Percentiles rank a stretch among this genome's conserved stretches.
These are phyloP conservation scores for Blumeria hordei DNA, from an alignment of 2,329 filamentous ascomycete genomes.

Conservation along the genomic window DNA sequence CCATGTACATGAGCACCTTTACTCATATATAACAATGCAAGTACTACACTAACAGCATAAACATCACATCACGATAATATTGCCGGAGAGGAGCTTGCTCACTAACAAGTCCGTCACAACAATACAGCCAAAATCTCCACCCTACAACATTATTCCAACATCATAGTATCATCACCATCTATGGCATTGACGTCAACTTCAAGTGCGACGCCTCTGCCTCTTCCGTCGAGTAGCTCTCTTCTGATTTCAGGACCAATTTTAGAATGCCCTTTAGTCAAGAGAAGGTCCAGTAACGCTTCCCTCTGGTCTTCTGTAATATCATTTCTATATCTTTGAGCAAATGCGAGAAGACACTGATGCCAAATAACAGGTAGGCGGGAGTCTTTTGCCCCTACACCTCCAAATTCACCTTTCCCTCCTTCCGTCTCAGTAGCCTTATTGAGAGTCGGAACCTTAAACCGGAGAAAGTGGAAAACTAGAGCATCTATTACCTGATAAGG, in stretches of 20 bases:
- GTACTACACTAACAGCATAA: too few species aligned
- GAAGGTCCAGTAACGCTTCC: constrained; percentile 68
- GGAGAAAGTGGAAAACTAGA: constrained; percentile 86
- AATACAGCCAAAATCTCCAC: too few species aligned
- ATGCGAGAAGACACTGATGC: constrained; percentile 82
- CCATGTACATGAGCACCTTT: too few species aligned
- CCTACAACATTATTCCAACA: constrained; percentile 21
- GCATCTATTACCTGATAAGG: constrained; percentile 89
- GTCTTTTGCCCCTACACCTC: constrained; percentile 22
- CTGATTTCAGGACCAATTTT: constrained; percentile 80
- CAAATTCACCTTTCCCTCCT: constrained; percentile 29
- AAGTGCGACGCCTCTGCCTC: constrained; percentile 54
- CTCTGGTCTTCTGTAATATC: constrained; percentile 91
- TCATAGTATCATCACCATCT: constrained; percentile 82
- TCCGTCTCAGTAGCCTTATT: constrained; percentile 20
- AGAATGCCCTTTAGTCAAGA: constrained; percentile 64
- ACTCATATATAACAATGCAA: too few species aligned
- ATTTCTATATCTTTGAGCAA: constrained; percentile 84
- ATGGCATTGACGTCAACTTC: constrained; percentile 29
- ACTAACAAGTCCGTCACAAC: too few species aligned
- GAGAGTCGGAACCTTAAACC: constrained; percentile 47
- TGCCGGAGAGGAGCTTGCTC: too few species aligned
- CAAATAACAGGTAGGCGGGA: constrained; percentile 73
- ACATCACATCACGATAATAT: too few species aligned
- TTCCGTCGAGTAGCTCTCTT: constrained; percentile 65